Evolutionary conservation across 345 rosid genomes (phyloP), one percentile per base, ranked within the genome.

Genomic region (Rhizophora apiculata): DNA sequence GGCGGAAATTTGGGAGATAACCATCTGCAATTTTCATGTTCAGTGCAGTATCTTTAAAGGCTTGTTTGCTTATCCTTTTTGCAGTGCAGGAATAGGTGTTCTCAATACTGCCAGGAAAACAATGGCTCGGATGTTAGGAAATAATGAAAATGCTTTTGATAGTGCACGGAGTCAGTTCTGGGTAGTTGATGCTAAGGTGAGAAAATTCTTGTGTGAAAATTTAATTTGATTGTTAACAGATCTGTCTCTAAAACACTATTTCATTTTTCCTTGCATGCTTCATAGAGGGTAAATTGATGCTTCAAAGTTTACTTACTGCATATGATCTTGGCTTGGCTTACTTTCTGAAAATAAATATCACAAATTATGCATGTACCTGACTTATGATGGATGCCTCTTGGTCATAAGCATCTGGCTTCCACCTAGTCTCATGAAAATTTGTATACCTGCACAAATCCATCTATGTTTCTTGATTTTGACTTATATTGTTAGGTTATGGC

Each of bases 11-110:
- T 64, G 56, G 36, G 63, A 37, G 31, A 1, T 36, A 31, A 36
- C 18, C 7, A 34, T 4, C 3, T 8, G 58, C 60, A 37, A 26
- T 53, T 27, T 32, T 56, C 52, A 16, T 58, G 58, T 39, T n/a
- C 18, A 19, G 22, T 46, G 22, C 57, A 36, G 43, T 43, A 60
- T 58, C 20, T 11, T 11, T 48, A 51, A 27, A 78, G 34, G 59
- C 22, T 69, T 65, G 30, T 76, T 80, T 57, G 49, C 62, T 60
- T 68, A 66, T 66, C 80, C 58, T 68, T 57, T 76, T 20, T 26
- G 24, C 93, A 94, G 97, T 80, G 98, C 97, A 32, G 98, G 98
- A 76, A 86, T 94, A 69, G 98, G 98, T 74, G 98, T 94, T 77
- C 85, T 94, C 22, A 94, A 94, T 85, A 88, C 96, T 76, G 97